Percentiles rank a stretch among this genome's conserved stretches.
These are phyloP conservation scores for Discostella pseudostelligera DNA, from an alignment of 108 stramenopile species.

Conservation along the genomic window DNA sequence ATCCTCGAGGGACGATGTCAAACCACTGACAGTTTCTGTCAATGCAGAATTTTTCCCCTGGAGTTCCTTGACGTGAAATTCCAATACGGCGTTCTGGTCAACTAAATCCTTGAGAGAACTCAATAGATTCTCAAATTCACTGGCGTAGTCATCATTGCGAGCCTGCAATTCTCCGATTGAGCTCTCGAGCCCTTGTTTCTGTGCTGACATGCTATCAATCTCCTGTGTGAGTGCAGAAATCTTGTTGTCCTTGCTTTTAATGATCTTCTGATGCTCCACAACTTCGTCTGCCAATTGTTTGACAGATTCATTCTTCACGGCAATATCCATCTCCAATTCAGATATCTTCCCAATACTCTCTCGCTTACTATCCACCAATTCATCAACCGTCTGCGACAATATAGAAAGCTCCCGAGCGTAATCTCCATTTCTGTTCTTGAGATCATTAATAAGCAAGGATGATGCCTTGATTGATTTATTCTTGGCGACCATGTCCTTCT, in stretches of 20 bases:
- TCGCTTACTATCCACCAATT: not conserved
- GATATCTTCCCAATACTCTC: not conserved
- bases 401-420: constrained; percentile 2
- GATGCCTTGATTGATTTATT: constrained; percentile 1
- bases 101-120: constrained; percentile 11
- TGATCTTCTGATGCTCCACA: not conserved
- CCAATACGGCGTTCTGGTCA: constrained; percentile 8
- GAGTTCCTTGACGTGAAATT: constrained; percentile 14
- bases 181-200: constrained; percentile 7
- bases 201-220: not conserved
- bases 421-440: constrained; percentile 3
- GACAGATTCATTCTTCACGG: constrained; percentile 3
- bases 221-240: not conserved
- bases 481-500: not conserved
- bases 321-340: constrained; percentile 8
- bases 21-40: not conserved
- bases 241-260: constrained; percentile 2
- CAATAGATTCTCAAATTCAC: constrained; percentile 10
- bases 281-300: constrained; percentile 6
- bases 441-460: not conserved
- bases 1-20: not conserved
- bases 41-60: not conserved
- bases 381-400: constrained; percentile 1
- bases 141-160: constrained; percentile 1
- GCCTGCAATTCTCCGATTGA: constrained; percentile 1